phyloP scores from a whole-genome alignment of 108 stramenopile species.

The Pinguiococcus pyrenoidosus region DNA sequence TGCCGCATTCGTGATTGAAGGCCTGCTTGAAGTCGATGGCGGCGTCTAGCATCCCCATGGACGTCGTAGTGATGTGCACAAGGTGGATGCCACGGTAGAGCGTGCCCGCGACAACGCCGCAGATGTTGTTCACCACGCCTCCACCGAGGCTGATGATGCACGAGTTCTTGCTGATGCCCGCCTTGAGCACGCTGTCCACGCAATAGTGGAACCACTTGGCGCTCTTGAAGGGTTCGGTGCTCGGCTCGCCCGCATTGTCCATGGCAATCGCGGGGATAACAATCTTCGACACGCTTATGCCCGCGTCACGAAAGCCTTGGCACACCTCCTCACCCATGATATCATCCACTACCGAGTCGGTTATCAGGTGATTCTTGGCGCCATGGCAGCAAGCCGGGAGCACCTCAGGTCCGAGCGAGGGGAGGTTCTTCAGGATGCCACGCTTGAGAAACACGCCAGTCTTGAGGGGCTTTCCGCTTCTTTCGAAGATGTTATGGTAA shows the following conservation, averaged over 20 bases:
- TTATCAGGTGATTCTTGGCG: slow-evolving; percentile 25
- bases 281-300: slow-evolving; percentile 14
- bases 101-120: slow-evolving; percentile 22
- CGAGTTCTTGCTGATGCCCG: slow-evolving; percentile 25
- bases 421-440: slow-evolving; percentile 19
- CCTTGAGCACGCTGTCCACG: slow-evolving; percentile 5
- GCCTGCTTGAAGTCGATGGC: slow-evolving; percentile 34
- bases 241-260: slow-evolving; percentile 25
- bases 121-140: slow-evolving; percentile 23
- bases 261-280: slow-evolving; percentile 16
- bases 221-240: slow-evolving; percentile 25
- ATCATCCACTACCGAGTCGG: slow-evolving; percentile 23
- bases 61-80: slow-evolving; percentile 22
- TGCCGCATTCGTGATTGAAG: slow-evolving; percentile 23
- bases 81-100: slow-evolving; percentile 25
- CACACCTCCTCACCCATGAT: slow-evolving; percentile 18
- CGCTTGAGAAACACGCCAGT: slow-evolving; percentile 24
- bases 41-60: slow-evolving; percentile 30
- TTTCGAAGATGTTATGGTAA: slow-evolving; percentile 24
- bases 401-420: slow-evolving; percentile 1
- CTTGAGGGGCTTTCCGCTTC: slow-evolving; percentile 18
- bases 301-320: slow-evolving; percentile 20
- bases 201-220: slow-evolving; percentile 1
- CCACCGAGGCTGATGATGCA: slow-evolving; percentile 31
- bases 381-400: slow-evolving; percentile 21